Evolutionary conservation across 371 early-diverging fungal species (phyloP).

Genomic region (Mucor sp.): DNA sequence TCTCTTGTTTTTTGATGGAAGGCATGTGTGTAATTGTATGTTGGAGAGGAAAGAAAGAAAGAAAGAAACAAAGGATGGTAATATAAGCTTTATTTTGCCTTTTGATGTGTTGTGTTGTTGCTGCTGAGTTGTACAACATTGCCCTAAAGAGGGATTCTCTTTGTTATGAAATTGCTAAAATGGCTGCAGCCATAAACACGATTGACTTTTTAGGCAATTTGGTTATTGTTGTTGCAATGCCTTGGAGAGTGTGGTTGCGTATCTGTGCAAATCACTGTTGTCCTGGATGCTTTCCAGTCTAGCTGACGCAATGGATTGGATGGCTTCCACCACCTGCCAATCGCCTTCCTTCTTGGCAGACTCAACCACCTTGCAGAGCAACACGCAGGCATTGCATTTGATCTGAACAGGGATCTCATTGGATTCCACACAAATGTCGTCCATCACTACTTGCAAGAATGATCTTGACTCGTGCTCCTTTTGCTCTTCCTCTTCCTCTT

Average conservation of each 20-base stretch:
- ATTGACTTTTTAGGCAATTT: not conserved
- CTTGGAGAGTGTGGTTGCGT: conserved; percentile 11
- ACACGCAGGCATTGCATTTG: conserved; percentile 54
- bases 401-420: conserved; percentile 45
- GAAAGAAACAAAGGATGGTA: not conserved
- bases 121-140: not conserved
- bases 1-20: not conserved
- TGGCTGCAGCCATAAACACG: not conserved
- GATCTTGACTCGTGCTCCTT: conserved; percentile 27
- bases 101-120: not conserved
- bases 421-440: conserved; percentile 22
- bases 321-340: not conserved
- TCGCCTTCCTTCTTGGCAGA: conserved; percentile 20
- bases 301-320: conserved; percentile 1
- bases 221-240: conserved; percentile 13
- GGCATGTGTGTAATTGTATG: conserved; percentile 7
- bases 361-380: conserved; percentile 49
- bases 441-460: conserved; percentile 48
- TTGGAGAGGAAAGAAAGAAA: not conserved
- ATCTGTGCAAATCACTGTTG: conserved; percentile 13
- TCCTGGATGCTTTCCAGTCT: conserved; percentile 8
- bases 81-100: not conserved
- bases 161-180: not conserved
- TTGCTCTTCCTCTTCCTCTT: conserved; percentile 20
- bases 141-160: not conserved